Evolutionary conservation across 2,329 filamentous ascomycete species (phyloP), one percentile per base, ranked within the genome.

Genomic region (Aspergillus sp.): DNA sequence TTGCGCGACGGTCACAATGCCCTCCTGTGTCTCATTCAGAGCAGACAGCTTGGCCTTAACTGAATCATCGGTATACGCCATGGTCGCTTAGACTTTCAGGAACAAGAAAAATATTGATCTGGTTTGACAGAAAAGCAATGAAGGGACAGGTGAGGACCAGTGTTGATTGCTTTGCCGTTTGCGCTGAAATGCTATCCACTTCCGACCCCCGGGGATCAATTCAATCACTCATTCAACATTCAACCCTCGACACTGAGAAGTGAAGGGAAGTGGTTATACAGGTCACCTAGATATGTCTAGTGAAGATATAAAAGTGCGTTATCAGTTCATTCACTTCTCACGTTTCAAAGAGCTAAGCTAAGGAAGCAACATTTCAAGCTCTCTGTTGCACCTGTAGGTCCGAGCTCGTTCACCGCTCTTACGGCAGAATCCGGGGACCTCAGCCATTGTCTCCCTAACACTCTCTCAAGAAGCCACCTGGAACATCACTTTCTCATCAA

Each of bases 61-160:
- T 47, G 92, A 90, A 79, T 99, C 95, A 77, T 98, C 93, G 65
- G 90, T 95, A 79, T 96, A 98, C 46, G 95, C 88, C 93, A 99
- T 97, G 66, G 9, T 15, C 44, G 12, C 15, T 31, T 43, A 15
- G 15, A 8, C 14, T 50, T 55, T 21, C 27, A 15, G 7, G 12
- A 12, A 21, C 40, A 39, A 21, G 31, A 12, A 40, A 14, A 15
- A 23, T 8, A 40, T n/a, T 12, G 7, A n/a, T 3, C 35, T 31
- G 27, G 23, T 15, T n/a, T 15, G 31, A 44, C 27, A 3, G 17
- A 44, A 17, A 9, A 27, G 15, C 19, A 49, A 33, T 52, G 41
- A 23, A 15, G 6, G n/a, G 31, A 46, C n/a, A 14, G 23, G 27
- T 31, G 27, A 31, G 9, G n/a, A 31, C 3, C 12, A 27, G 23